Base-by-base conservation (phyloP, 768 basidiomycete genomes). In the Lyophyllum decastes region DNA sequence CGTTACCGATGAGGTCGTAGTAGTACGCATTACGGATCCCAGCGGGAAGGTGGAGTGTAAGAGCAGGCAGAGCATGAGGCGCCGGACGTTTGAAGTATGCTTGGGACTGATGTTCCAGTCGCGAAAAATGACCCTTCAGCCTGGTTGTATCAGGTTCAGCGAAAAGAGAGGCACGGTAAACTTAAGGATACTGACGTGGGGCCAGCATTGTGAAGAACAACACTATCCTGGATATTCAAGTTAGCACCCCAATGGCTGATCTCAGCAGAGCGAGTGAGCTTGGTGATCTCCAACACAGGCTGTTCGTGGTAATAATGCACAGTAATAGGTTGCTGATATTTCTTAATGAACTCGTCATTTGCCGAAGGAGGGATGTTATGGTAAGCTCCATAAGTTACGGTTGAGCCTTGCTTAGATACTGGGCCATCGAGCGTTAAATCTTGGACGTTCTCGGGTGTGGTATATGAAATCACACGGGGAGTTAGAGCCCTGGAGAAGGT, bases 181-280 rank as follows among this genome's bases (percentile, higher is more conserved):
- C 19, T 12, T 21, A 34, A 41, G 26, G 8, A 21, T 21, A 83
- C 93, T 74, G 68, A 98, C 96, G 75, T 73, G 12, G 97, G 94
- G 4, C 96, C 97, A 57, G 87, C 89, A 68, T 99, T 99, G 70
- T 83, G 82, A n/a, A 99, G 76, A 56, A 82, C 69, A 59, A 97
- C 85, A 33, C 91, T 83, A 73, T 99, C 95, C 70, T 98, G 86
- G 27, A 95, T 89, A 67, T 98, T 97, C 35, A 99, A 70, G 71
- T 97, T 97, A 41, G 87, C 85, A 33, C 96, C 95, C 97, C 96
- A 98, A 69, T 98, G 96, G 62, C 94, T 96, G 61, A 99, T 87
- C 74, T 99, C 96, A 1, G 88, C 94, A 0, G 81, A 66, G 49
- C 97, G 87, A 58, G 84, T 81, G 30, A 97, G 82, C 43, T 79